Evolutionary conservation across 2,329 filamentous ascomycete genomes (phyloP), one percentile per base, ranked within the genome.

Genomic region (Fonsecaea multimorphosa): DNA sequence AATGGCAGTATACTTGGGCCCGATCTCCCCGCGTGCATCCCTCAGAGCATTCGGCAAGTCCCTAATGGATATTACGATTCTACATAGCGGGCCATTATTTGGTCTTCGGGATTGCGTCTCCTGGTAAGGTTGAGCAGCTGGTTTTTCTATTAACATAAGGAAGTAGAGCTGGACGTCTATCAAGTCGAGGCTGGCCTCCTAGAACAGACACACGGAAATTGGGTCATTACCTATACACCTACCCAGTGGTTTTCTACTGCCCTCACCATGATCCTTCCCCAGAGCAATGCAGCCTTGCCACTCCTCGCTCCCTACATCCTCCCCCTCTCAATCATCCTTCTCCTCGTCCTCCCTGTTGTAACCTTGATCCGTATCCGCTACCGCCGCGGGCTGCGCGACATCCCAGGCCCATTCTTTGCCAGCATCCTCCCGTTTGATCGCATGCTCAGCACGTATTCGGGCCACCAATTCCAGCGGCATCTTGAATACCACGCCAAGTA

Each of bases 371-470:
- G 36, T 16, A 54, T 58, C 44, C 61, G 61, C 22, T 63, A 53
- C 53, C 64, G 58, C 22, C 51, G 24, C 14, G 63, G 63, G 2
- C 60, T 68, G 16, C 61, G 63, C 51, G 46, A 66, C 3, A 62
- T 77, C 14, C 74, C 75, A 1, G 75, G 75, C 2, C 75, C 74
- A 1, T 70, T 74, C 22, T 63, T 70, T 6, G 72, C 73, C 12
- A 64, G 63, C 4, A 55, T 76, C 34, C 70, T 73, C 0, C 72
- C 76, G 24, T 34, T 76, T 8, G 69, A 66, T 14, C 69, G 75
- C 1, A 63, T 76, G 0, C 57, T 56, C 22, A 74, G 71, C 61
- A 72, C 76, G 6, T 68, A 64, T 11, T 71, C 68, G 1, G 51
- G 68, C 8, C 54, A 58, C 4, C 69, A 75, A 3, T 74, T 76